Evolutionary conservation across 805 yeast species (phyloP), one percentile per base, ranked within the genome.

Genomic region (Schwanniomyces occidentalis): DNA sequence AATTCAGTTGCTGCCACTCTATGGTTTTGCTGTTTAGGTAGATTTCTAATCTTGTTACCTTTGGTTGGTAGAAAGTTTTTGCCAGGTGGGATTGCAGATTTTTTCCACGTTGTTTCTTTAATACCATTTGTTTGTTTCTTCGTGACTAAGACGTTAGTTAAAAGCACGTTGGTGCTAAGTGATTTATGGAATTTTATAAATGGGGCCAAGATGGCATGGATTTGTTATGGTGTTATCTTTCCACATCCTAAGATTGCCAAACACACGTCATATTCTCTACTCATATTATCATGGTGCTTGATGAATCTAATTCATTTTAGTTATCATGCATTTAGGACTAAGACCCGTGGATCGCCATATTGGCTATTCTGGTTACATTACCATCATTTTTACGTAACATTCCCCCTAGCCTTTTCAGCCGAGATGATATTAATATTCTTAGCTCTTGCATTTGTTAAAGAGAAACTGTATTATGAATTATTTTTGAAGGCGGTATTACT

Each of bases 31-130:
- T 73, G 77, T 40, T 61, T 57, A 34, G 46, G 66, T 2, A 56
- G 91, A 30, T 67, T 80, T 42, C 35, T 69, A 9, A 57, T 80
- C 1, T 58, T 83, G 19, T 58, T 77, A 28, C 85, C 86, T 1
- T 57, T 83, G 16, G 86, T 80, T n/a, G 85, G 87, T 0, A 56
- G 78, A 20, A 66, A 65, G 43, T 82, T 80, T 44, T 54, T 82
- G 14, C 84, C 88, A 1, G 87, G 82, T 5, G 89, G 87, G 0
- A 77, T 83, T 8, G 85, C 85, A 28, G 84, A 76, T 44, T 82
- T 80, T 57, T 74, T 79, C 46, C 73, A 67, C 30, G 58, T 59
- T 8, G 66, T 68, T 18, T 44, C 72, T 2, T 38, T 62, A 13
- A 38, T 59, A 6, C 72, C 73, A 8, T 45, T 65, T 12, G 30